Base-by-base conservation (phyloP, 2,329 filamentous ascomycete species). In the Pseudofabraea citricarpa region DNA sequence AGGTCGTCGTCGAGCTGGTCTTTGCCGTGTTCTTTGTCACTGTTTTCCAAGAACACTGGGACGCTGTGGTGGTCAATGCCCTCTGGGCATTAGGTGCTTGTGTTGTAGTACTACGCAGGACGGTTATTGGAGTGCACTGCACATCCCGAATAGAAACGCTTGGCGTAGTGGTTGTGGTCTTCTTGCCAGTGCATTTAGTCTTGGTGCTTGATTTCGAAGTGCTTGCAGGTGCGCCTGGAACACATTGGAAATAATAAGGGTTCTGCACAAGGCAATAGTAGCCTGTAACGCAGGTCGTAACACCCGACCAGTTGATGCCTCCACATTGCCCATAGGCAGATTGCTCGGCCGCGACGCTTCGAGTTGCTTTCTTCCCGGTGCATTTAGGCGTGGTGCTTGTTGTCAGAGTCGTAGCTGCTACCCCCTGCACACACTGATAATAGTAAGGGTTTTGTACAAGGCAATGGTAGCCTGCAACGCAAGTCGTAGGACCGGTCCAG, bases 241-340 rank as follows among this genome's bases (percentile, higher is more conserved):
- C 15, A 36, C 46, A 48, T 31, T 48, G 46, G 26, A 43, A 46
- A 39, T 49, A 50, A 19, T 35, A 47, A 3, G 9, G 21, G 12
- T 40, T 49, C 6, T 23, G 22, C 26, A 33, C 42, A 8, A 31
- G n/a, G 26, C 46, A 49, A 15, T 29, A 16, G 44, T 47, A 45
- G 4, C 43, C 44, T 20, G 35, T 33, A 10, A 40, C 16, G 19
- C 41, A 44, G 6, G 41, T 39, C 13, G 41, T 29, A 21, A 12
- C 13, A 22, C 41, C 41, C 18, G 41, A 40, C 23, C 35, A 44
- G 12, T 36, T 36, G 18, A 40, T 35, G 18, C 41, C 41, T 5
- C 41, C 41, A 40, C 41, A 44, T 35, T 44, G 35, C 10, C 35
- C 35, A 16, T 40, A 44, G 13, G 44, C 47, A 12, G 5, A 26